These are phyloP conservation scores for Populus tomentosa DNA, from an alignment of 441 rosid species.

Conservation along the genomic window DNA sequence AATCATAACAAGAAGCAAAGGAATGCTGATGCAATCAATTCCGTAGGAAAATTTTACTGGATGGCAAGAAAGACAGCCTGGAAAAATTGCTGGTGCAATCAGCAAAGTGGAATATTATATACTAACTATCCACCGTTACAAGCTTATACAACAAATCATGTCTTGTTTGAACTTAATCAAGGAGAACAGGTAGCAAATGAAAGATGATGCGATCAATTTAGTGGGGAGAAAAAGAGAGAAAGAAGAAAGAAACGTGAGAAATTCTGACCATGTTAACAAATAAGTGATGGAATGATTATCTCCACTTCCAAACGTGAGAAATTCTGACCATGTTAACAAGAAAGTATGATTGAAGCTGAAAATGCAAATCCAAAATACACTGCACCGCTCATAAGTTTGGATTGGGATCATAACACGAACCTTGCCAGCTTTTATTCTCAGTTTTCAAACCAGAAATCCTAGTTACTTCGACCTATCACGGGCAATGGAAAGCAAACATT, in stretches of 20 bases:
- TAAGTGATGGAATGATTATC: constrained; percentile 17
- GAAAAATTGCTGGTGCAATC: neutral
- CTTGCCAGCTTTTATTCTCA: neutral
- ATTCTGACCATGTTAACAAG: no score
- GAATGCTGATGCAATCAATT: constrained; percentile 22
- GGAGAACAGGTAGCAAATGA: neutral
- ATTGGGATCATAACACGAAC: neutral
- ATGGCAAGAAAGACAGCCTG: neutral
- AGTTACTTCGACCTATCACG: neutral
- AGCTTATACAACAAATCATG: neutral
- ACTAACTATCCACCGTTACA: constrained; percentile 5
- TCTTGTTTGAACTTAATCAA: neutral
- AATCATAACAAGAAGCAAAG: neutral
- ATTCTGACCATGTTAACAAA: neutral
- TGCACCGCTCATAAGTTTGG: neutral
- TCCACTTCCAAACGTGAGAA: constrained; percentile 8
- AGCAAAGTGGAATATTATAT: constrained; percentile 19
- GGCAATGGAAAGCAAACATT: neutral
- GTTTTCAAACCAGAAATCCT: neutral
- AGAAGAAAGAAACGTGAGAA: neutral
- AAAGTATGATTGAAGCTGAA: neutral
- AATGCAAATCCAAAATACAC: neutral
- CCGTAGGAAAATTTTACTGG: neutral
- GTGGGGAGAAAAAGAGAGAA: neutral
- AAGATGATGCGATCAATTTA: neutral